phyloP scores from a whole-genome alignment of 2,329 filamentous ascomycete genomes.

The Penicillium griseofulvum region DNA sequence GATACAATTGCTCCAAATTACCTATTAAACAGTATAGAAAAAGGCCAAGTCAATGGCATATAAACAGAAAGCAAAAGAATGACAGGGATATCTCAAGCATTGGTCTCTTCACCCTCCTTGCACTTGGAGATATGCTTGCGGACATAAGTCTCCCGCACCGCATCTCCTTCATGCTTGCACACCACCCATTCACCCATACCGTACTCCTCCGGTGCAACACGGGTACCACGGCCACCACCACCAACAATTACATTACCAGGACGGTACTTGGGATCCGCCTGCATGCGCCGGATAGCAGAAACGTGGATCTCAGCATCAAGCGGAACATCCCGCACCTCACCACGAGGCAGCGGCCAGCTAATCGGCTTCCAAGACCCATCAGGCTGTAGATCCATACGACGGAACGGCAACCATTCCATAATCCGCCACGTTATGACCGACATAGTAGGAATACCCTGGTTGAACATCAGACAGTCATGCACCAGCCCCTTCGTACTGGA shows the following conservation, averaged over 20 bases:
- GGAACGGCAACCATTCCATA: constrained; percentile 80
- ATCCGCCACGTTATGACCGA: constrained; percentile 69
- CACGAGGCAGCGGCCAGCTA: constrained; percentile 73
- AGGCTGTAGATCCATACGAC: constrained; percentile 70
- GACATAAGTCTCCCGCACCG: constrained; percentile 66
- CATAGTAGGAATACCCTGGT: constrained; percentile 54
- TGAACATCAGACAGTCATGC: constrained; percentile 69
- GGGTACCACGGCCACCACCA: constrained; percentile 69
- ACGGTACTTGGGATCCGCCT: constrained; percentile 61
- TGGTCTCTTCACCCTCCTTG: constrained; percentile 22
- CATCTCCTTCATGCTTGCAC: constrained; percentile 62
- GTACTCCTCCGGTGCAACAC: constrained; percentile 57
- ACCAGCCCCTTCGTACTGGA: constrained; percentile 56
- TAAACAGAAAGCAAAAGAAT: not conserved
- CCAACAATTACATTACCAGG: constrained; percentile 79
- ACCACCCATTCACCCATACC: constrained; percentile 73
- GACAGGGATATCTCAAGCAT: not conserved
- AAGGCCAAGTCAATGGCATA: not conserved
- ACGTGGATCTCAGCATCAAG: constrained; percentile 67
- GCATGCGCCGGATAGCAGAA: constrained; percentile 71
- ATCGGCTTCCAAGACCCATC: constrained; percentile 79
- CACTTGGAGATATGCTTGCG: constrained; percentile 41
- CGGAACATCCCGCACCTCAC: constrained; percentile 75
- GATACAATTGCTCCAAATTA: not conserved
- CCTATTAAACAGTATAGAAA: constrained; percentile 1